Evolutionary conservation across 768 basidiomycete genomes (phyloP), one percentile per base, ranked within the genome.

Genomic region (Suillus americanus): DNA sequence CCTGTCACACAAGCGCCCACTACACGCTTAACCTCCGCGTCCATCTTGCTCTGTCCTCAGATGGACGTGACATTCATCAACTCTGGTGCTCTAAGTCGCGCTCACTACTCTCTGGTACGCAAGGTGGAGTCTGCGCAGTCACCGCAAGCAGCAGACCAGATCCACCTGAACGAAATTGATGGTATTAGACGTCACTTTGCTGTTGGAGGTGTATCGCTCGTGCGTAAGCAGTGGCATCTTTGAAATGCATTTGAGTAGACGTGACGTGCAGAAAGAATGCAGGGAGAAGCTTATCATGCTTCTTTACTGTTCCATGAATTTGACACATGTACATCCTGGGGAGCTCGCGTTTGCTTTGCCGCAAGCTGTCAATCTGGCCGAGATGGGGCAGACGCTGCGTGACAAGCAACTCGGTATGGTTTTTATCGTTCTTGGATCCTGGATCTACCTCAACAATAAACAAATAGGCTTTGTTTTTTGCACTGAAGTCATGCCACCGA

Each of bases 21-120:
- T 68, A 62, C 55, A 63, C 65, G 43, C 16, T 67, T 43, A 67
- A 65, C 69, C 48, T 41, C 59, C 14, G 28, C 20, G n/a, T 33
- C 40, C 25, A 57, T 46, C 18, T 60, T 43, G 6, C 23, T 65
- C 43, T 20, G 25, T 50, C 14, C 35, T 64, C 35, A 64, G 41
- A 92, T 92, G 90, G 85, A 92, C n/a, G 85, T 92, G 2, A 88
- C 92, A 9, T 94, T 90, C 75, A 78, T 83, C 55, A 88, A 89
- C 10, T 95, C 93, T 43, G 91, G 92, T 55, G 92, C 93, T 28
- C 78, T 89, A 66, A 90, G 84, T 77, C 83, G 90, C 66, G 80
- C 85, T 3, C 91, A 95, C 67, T 95, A 93, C 76, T 77, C 84
- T 30, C 80, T 95, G 51, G 90, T 95, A 53, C 84, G 86, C 63